These are phyloP conservation scores for Suillus sp. DNA, from an alignment of 768 basidiomycete species.

Conservation along the genomic window DNA sequence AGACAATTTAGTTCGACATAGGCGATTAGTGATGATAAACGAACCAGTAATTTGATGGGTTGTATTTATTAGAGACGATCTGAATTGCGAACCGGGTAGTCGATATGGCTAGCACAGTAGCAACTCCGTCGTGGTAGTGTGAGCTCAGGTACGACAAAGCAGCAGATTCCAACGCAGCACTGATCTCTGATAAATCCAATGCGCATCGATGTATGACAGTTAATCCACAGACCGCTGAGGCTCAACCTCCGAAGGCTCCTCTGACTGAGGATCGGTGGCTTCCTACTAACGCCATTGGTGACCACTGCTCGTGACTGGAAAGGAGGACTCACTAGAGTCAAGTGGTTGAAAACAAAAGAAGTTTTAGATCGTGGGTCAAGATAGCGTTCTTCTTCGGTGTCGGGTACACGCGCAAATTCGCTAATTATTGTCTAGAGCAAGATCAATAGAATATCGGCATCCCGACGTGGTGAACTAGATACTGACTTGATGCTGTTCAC, in stretches of 20 bases:
- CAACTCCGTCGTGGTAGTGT: conserved; percentile 83
- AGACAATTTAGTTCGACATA: neutral
- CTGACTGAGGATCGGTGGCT: conserved; percentile 69
- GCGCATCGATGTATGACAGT: neutral
- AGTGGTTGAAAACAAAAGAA: conserved; percentile 84
- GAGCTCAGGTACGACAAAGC: conserved; percentile 68
- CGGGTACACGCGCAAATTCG: conserved; percentile 57
- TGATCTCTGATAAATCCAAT: conserved; percentile 29
- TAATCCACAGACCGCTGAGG: conserved; percentile 63
- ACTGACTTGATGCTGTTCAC: conserved; percentile 71
- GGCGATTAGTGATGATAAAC: conserved; percentile 16
- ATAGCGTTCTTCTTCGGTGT: conserved; percentile 63
- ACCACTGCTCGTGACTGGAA: conserved; percentile 17
- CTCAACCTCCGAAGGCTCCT: conserved; percentile 67
- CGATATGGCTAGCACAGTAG: conserved; percentile 66
- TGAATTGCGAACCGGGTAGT: conserved; percentile 64
- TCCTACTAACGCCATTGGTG: conserved; percentile 48
- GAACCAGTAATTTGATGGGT: conserved; percentile 90
- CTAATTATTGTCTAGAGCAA: conserved; percentile 78
- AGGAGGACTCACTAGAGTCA: conserved; percentile 63
- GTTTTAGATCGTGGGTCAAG: conserved; percentile 80
- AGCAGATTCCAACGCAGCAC: conserved; percentile 70
- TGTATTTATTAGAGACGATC: conserved; percentile 95
- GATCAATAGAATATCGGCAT: conserved; percentile 10
- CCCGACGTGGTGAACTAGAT: neutral